Base-by-base conservation (phyloP, 305 asterid species). In the Fraxinus dipetala region DNA sequence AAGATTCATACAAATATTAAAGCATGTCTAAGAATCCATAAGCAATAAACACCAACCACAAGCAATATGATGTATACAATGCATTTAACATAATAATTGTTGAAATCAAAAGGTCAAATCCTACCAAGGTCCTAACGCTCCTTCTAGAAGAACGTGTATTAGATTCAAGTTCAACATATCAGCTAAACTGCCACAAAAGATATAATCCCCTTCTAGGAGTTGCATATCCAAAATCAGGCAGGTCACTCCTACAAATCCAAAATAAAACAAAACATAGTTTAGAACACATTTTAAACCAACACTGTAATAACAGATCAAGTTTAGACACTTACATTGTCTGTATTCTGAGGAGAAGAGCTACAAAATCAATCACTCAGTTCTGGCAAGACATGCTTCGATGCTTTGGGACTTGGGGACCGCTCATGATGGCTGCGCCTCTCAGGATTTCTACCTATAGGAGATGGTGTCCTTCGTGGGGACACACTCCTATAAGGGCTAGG, bases 131-230 rank as follows among this genome's bases (percentile, higher is more conserved):
- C 73, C 81, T 69, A 45, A 45, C 10, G 59, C 75, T 78, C 70
- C 43, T 48, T 76, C 81, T 77, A 81, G 81, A 77, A 81, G 81
- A 82, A 56, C 77, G 69, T 26, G 74, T 78, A 69, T 77, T n/a
- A 74, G 36, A 59, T 40, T 76, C 38, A 81, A 81, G 73, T 65
- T 77, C 24, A 10, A 69, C 10, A 67, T 20, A 67, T 40, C 78
- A 77, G 81, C 45, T 18, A 56, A 16, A 75, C 31, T 75, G 80
- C 76, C 54, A 82, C 78, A 82, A 34, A 34, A 77, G 32, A 35
- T 38, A 36, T 36, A 32, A 31, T 79, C 78, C 76, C 72, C 38
- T 51, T 77, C 74, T 69, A 32, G 78, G 13, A 70, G 78, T 72
- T 69, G 81, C 81, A 67, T 75, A 73, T 20, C 22, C 5, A 48